Conservation (phyloP, 2,329 filamentous ascomycete species). For the Aspergillus ruber region DNA sequence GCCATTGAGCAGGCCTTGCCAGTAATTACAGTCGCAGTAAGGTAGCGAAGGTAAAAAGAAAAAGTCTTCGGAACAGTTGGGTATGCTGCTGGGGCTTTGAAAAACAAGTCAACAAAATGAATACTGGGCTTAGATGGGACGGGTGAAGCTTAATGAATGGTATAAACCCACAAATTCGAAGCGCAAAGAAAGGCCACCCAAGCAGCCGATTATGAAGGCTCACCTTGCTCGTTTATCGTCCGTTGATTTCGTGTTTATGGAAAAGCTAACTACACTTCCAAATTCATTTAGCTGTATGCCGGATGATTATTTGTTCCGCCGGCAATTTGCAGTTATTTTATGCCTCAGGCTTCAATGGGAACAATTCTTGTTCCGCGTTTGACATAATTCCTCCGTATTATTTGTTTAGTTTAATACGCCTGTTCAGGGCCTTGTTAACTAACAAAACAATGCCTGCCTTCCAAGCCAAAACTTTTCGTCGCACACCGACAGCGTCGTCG, state of each 20-base stretch:
- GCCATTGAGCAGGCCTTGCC: slow-evolving; percentile 7
- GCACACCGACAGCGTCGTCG: slow-evolving; percentile 41
- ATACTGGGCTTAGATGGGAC: no score
- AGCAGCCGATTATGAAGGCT: background rate
- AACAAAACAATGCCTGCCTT: slow-evolving; percentile 54
- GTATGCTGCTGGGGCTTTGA: no score
- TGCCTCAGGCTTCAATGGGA: background rate
- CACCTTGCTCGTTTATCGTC: background rate
- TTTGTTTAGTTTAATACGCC: background rate
- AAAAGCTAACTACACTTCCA: background rate
- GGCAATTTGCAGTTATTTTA: background rate
- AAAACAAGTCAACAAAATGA: no score
- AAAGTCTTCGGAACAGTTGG: no score
- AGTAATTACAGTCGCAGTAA: no score
- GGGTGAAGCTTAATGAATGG: no score
- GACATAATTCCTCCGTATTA: background rate
- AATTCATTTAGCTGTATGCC: background rate
- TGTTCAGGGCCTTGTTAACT: background rate
- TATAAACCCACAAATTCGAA: no score
- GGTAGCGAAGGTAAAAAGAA: no score
- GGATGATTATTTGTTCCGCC: background rate
- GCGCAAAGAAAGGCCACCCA: background rate
- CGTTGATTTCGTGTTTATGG: background rate
- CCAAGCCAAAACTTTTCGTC: slow-evolving; percentile 63
- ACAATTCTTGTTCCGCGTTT: background rate